Conservation (phyloP, 1,284 basidiomycete species). For the Cronartium ribicola region DNA sequence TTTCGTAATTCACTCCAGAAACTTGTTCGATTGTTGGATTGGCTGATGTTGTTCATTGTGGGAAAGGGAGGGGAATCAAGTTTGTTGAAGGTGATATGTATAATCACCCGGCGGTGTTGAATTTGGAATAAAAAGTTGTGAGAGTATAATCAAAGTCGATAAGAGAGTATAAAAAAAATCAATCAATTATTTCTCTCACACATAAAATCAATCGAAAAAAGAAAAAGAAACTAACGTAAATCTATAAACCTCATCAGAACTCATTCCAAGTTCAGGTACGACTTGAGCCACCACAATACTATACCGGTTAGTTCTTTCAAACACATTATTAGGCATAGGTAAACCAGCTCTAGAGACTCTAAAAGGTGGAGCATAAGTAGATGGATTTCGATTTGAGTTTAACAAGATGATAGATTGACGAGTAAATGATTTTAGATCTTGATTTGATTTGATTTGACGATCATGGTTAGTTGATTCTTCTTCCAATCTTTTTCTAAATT, state of each 20-base stretch:
- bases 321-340: constrained; percentile 27
- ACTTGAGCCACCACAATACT: constrained; percentile 34
- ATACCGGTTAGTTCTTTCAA: constrained; percentile 18
- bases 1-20: neutral
- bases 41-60: neutral
- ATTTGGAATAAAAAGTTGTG: neutral
- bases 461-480: neutral
- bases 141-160: neutral
- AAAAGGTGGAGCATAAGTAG: constrained; percentile 11
- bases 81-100: neutral
- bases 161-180: too few species aligned
- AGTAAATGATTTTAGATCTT: constrained; percentile 40
- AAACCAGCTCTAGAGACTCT: constrained; percentile 10
- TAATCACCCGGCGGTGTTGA: neutral
- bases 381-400: constrained; percentile 8
- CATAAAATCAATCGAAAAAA: neutral
- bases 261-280: neutral
- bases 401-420: constrained; percentile 38
- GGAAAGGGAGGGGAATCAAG: neutral
- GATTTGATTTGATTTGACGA: constrained; percentile 4
- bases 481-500: constrained; percentile 31
- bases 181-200: too few species aligned
- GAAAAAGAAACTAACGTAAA: neutral
- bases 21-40: neutral
- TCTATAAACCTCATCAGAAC: neutral